Percentiles rank a stretch among this genome's conserved stretches.
Evolutionary conservation across 1,139 yeast genomes (phyloP).

Genomic region (Pneumocystis murina): DNA sequence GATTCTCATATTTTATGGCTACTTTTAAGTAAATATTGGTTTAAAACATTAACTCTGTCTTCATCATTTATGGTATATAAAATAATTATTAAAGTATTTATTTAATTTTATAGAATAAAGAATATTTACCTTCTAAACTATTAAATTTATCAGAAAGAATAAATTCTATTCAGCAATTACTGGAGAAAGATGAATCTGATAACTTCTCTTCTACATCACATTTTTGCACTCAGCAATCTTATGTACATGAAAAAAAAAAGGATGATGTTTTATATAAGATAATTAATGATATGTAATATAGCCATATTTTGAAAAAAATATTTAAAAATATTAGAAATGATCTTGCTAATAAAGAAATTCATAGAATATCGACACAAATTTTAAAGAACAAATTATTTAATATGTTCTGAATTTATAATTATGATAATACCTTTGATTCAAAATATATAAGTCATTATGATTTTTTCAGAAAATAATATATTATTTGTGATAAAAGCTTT

Average conservation of each 20-base stretch:
- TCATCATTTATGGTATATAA: conserved; percentile 18
- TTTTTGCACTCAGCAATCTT: background rate
- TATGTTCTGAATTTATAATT: background rate
- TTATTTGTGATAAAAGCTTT: background rate
- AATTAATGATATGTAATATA: background rate
- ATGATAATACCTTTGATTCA: background rate
- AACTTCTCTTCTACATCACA: too few relatives aligned
- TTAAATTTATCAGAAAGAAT: background rate
- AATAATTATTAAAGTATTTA: conserved; percentile 26
- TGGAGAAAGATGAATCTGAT: background rate
- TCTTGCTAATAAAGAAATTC: background rate
- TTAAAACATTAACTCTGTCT: conserved; percentile 25
- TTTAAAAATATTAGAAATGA: background rate
- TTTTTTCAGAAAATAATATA: background rate
- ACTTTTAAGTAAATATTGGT: conserved; percentile 40
- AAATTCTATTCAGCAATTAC: background rate
- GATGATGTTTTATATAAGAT: background rate
- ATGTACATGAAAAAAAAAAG: background rate
- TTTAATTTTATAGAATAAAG: background rate
- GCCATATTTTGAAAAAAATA: background rate
- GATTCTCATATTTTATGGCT: conserved; percentile 37
- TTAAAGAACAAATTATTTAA: background rate
- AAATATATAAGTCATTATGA: background rate
- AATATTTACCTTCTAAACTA: background rate
- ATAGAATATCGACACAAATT: background rate